Evolutionary conservation across 164 flowering plant genomes (phyloP).

Genomic region (Dillenia turbinata): DNA sequence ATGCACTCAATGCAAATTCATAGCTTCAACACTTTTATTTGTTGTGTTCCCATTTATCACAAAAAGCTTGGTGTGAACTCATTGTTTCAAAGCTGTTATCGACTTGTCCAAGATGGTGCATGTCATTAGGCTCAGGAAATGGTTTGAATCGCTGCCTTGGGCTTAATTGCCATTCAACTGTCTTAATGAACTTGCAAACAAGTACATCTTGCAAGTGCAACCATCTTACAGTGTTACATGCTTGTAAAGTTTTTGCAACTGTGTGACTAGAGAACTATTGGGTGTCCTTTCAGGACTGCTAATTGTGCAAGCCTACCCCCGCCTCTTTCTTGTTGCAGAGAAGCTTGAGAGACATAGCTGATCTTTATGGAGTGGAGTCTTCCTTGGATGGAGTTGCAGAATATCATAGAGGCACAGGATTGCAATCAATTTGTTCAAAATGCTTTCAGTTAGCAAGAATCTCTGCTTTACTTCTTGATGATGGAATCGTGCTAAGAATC

Average conservation of each 20-base stretch:
- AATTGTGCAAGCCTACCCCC: not conserved
- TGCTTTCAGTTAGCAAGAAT: slow-evolving; percentile 74
- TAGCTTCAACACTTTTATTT: too few relatives aligned
- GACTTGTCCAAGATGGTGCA: not conserved
- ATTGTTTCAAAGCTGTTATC: too few relatives aligned
- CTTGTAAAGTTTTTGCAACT: too few relatives aligned
- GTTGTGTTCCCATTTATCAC: too few relatives aligned
- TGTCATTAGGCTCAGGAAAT: too few relatives aligned
- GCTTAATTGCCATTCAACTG: too few relatives aligned
- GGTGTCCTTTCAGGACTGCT: not conserved
- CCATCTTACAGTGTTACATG: too few relatives aligned
- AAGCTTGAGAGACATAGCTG: slow-evolving; percentile 70
- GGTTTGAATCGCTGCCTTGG: not conserved
- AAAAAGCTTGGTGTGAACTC: too few relatives aligned
- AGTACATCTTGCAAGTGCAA: too few relatives aligned
- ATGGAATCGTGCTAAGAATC: slow-evolving; percentile 70
- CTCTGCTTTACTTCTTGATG: slow-evolving; percentile 72
- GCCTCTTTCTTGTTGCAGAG: slow-evolving; percentile 43
- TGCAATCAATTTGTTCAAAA: slow-evolving; percentile 40
- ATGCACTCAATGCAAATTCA: too few relatives aligned
- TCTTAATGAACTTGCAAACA: too few relatives aligned
- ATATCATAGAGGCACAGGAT: slow-evolving; percentile 44
- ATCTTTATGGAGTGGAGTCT: slow-evolving; percentile 63
- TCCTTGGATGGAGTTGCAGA: slow-evolving; percentile 58
- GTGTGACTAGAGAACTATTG: not conserved